phyloP scores from a whole-genome alignment of 495 filamentous ascomycete species.

The Aspergillus diversus region DNA sequence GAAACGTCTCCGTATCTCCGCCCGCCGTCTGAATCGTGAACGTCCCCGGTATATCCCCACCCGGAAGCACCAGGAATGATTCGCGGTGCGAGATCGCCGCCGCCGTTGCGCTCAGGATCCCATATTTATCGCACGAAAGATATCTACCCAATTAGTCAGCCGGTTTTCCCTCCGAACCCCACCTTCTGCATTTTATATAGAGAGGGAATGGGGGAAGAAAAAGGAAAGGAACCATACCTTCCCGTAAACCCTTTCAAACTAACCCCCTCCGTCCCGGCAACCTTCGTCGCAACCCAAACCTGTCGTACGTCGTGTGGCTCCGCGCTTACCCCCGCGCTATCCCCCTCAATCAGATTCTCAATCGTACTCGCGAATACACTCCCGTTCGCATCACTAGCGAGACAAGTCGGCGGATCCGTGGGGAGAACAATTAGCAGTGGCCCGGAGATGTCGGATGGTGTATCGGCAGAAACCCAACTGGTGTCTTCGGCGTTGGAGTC shows the following conservation, averaged over 20 bases:
- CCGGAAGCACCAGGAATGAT: constrained; percentile 71
- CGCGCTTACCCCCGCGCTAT: constrained; percentile 64
- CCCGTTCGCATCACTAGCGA: constrained; percentile 84
- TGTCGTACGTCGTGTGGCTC: constrained; percentile 94
- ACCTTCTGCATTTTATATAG: not conserved
- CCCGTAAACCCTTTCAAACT: constrained; percentile 90
- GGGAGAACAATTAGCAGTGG: constrained; percentile 82
- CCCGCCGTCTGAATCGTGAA: constrained; percentile 67
- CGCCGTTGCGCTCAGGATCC: constrained; percentile 72
- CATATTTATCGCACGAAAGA: constrained; percentile 81
- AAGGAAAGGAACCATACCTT: constrained; percentile 54
- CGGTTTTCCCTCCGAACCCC: not conserved
- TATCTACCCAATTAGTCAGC: constrained; percentile 48
- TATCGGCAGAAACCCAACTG: constrained; percentile 88
- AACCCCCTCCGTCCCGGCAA: constrained; percentile 78
- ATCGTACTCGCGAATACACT: constrained; percentile 78
- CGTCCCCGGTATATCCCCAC: constrained; percentile 60
- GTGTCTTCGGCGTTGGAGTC: constrained; percentile 63
- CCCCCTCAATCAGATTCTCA: constrained; percentile 81
- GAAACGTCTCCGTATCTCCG: constrained; percentile 49
- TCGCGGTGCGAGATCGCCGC: constrained; percentile 84
- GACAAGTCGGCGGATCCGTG: constrained; percentile 64
- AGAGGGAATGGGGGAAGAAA: not conserved
- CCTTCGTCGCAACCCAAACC: constrained; percentile 88
- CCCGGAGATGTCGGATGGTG: constrained; percentile 73